These are phyloP conservation scores for Spiromastix sp. DNA, from an alignment of 2,329 filamentous ascomycete genomes.

Conservation along the genomic window DNA sequence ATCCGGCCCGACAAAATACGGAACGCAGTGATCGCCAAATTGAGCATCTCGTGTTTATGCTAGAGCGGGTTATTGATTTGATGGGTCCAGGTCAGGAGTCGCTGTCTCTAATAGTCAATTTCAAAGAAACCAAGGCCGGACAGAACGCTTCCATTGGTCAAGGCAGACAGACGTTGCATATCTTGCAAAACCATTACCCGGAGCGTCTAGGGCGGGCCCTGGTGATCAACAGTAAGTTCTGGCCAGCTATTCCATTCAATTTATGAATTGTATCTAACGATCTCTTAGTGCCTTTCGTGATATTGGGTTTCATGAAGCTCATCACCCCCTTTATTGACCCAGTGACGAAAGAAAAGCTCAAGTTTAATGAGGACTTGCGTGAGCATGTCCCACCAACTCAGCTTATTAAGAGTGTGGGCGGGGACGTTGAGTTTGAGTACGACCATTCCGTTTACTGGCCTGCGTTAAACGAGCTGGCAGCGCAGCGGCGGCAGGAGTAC, in stretches of 20 bases:
- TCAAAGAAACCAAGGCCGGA: constrained; percentile 66
- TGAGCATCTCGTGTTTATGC: constrained; percentile 90
- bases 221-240: constrained; percentile 67
- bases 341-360: constrained; percentile 84
- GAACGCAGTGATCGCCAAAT: constrained; percentile 76
- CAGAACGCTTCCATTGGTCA: constrained; percentile 67
- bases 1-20: constrained; percentile 87
- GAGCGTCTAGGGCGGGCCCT: constrained; percentile 82
- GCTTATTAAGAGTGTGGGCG: constrained; percentile 68
- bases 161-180: constrained; percentile 74
- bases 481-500: constrained; percentile 52
- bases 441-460: constrained; percentile 87
- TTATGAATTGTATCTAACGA: constrained; percentile 1
- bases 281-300: constrained; percentile 69
- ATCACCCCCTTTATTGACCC: constrained; percentile 96
- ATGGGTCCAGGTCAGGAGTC: constrained; percentile 83
- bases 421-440: constrained; percentile 81
- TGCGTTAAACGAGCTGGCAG: constrained; percentile 61
- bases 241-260: neutral
- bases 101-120: constrained; percentile 80
- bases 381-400: constrained; percentile 73
- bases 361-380: constrained; percentile 88
- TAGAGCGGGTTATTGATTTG: constrained; percentile 79
- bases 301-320: constrained; percentile 90
- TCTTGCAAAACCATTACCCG: constrained; percentile 92